Conservation (phyloP, 805 yeast species). For the Candida yuanshanica region DNA sequence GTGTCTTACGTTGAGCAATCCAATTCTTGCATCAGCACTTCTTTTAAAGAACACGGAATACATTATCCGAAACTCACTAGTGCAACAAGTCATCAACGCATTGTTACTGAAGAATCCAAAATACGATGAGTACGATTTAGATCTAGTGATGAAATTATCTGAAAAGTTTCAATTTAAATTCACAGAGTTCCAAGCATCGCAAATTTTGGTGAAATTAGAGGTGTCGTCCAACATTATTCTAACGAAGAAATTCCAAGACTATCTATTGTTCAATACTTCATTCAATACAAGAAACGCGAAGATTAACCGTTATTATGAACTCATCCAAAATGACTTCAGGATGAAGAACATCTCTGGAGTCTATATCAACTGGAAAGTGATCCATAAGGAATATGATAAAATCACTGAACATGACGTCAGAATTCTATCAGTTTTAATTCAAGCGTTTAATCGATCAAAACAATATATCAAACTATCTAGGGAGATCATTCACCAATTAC, state of each 20-base stretch:
- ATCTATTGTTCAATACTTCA: slow-evolving; percentile 8
- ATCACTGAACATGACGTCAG: slow-evolving; percentile 15
- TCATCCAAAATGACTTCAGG: slow-evolving; percentile 12
- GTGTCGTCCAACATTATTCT: slow-evolving; percentile 5
- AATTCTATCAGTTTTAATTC: slow-evolving; percentile 11
- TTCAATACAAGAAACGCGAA: slow-evolving; percentile 3
- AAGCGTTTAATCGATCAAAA: slow-evolving; percentile 10
- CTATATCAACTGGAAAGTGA: slow-evolving; percentile 15
- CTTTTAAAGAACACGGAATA: neutral
- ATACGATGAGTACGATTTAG: slow-evolving; percentile 16
- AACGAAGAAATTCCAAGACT: slow-evolving; percentile 5
- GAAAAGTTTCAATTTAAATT: slow-evolving; percentile 8
- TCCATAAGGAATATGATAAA: slow-evolving; percentile 8
- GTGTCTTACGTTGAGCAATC: neutral
- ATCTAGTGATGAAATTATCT: slow-evolving; percentile 13
- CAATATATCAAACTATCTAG: slow-evolving; percentile 9
- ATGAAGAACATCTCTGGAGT: slow-evolving; percentile 18
- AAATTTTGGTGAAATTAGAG: slow-evolving; percentile 12
- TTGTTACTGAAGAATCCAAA: slow-evolving; percentile 17
- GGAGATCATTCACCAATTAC: slow-evolving; percentile 16
- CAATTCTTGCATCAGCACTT: neutral
- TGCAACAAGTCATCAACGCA: slow-evolving; percentile 4
- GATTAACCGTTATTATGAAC: slow-evolving; percentile 8
- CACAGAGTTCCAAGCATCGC: slow-evolving; percentile 10
- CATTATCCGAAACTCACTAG: neutral